phyloP scores from a whole-genome alignment of 140 eudicot genomes.

The Senecio squalidus region DNA sequence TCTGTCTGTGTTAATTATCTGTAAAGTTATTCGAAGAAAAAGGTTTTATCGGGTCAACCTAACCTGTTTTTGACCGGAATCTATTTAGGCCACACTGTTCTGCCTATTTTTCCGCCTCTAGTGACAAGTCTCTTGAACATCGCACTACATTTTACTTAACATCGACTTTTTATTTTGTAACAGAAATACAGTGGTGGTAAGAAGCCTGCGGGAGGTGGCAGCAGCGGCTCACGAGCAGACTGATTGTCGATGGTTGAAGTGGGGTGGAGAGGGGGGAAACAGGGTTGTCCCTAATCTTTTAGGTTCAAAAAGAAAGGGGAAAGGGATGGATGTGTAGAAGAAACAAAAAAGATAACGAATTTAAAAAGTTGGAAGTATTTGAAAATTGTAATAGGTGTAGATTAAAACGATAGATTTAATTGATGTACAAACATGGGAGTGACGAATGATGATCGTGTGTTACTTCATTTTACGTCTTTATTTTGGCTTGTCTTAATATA shows the following conservation, averaged over 20 bases:
- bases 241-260: slow-evolving; percentile 1
- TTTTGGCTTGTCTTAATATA: slow-evolving; percentile 8
- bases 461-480: slow-evolving; percentile 17
- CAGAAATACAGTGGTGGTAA: slow-evolving; percentile 36
- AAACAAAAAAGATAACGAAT: slow-evolving; percentile 12
- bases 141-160: background rate
- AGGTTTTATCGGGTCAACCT: too few relatives aligned
- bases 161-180: slow-evolving; percentile 10
- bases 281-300: slow-evolving; percentile 2
- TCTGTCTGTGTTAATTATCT: too few relatives aligned
- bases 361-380: slow-evolving; percentile 10
- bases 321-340: slow-evolving; percentile 7
- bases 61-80: too few relatives aligned
- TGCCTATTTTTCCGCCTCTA: too few relatives aligned
- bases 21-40: too few relatives aligned
- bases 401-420: slow-evolving; percentile 25
- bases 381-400: slow-evolving; percentile 27
- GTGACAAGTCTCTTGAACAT: background rate
- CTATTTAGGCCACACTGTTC: too few relatives aligned
- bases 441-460: slow-evolving; percentile 12
- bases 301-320: background rate
- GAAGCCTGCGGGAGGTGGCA: slow-evolving; percentile 28
- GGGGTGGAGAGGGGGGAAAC: background rate
- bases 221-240: slow-evolving; percentile 35
- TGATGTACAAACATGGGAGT: slow-evolving; percentile 29